Evolutionary conservation across 1,139 yeast species (phyloP), one percentile per base, ranked within the genome.

Genomic region (Fermentozyma sake): DNA sequence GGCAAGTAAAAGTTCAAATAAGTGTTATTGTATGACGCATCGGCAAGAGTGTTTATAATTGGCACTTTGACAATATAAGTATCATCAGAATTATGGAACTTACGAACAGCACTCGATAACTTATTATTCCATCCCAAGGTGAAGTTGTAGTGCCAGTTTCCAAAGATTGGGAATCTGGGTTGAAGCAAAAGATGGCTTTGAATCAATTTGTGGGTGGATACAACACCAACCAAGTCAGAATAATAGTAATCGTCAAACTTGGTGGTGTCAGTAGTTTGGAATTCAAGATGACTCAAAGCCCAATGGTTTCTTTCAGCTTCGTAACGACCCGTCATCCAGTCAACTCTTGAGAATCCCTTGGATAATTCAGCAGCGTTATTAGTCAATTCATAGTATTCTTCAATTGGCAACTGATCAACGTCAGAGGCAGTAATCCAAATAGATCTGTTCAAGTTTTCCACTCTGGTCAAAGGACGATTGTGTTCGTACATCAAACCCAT

Each of bases 91-190:
- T 50, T 54, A 13, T 53, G 41, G 9, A 61, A 41, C 36, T 53
- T 51, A 41, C 59, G 75, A 33, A 86, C 62, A 43, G 69, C 77
- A 27, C 72, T 60, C 15, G 61, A 50, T 25, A 87, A 58, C 21
- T 67, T 61, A 39, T 76, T 72, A 32, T 80, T 75, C 96, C 96
- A 93, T 6, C 97, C 97, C 46, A 91, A 61, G 12, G 98, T 91
- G 64, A 86, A 91, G 58, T 91, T 87, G 59, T 87, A 91, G 46
- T 79, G 74, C 99, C 99, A 91, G 22, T 89, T 94, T 27, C 98
- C 99, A 58, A 86, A 84, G 6, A 91, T 49, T 8, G 99, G 99
- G 63, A 68, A 91, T 52, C 99, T 72, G 31, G 98, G 98, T 47
- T 72, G 76, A 39, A 91, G 55, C 22, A 79, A 64, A 32, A 86